Percentiles rank a stretch among this genome's conserved stretches.
These are phyloP conservation scores for Bimuria novae-zelandiae DNA, from an alignment of 2,329 filamentous ascomycete genomes.

Conservation along the genomic window DNA sequence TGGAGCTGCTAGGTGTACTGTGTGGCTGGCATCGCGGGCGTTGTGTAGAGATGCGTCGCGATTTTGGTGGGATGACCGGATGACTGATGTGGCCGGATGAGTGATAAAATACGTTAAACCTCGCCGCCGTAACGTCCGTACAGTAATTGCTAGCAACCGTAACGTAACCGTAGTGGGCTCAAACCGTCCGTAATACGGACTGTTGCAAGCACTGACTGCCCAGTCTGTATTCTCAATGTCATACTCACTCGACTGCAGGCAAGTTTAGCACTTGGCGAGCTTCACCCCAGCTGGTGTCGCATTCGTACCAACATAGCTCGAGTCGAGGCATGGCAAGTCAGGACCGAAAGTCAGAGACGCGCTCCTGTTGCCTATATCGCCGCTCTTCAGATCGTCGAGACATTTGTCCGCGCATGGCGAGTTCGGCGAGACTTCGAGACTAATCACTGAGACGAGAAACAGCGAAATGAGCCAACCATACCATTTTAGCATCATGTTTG, in stretches of 20 bases:
- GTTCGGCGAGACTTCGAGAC: conserved; percentile 25
- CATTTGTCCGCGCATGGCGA: conserved; percentile 27
- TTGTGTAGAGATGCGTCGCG: too few species aligned
- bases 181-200: too few species aligned
- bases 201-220: too few species aligned
- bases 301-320: conserved; percentile 17
- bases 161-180: too few species aligned
- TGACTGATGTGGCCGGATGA: too few species aligned
- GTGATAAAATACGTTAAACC: too few species aligned
- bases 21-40: too few species aligned
- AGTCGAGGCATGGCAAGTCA: conserved; percentile 23
- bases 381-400: conserved; percentile 18
- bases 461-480: conserved; percentile 1
- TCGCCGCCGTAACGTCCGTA: too few species aligned
- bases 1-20: too few species aligned
- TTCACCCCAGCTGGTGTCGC: conserved; percentile 22
- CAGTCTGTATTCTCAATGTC: too few species aligned
- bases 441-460: background rate
- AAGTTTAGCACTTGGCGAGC: conserved; percentile 24
- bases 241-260: conserved; percentile 21
- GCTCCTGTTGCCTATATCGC: conserved; percentile 14
- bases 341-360: conserved; percentile 17
- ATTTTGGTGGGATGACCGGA: too few species aligned
- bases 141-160: too few species aligned
- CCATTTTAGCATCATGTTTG: background rate